Conservation (phyloP, 1,284 basidiomycete species). For the Kalmanozyma brasiliensis region DNA sequence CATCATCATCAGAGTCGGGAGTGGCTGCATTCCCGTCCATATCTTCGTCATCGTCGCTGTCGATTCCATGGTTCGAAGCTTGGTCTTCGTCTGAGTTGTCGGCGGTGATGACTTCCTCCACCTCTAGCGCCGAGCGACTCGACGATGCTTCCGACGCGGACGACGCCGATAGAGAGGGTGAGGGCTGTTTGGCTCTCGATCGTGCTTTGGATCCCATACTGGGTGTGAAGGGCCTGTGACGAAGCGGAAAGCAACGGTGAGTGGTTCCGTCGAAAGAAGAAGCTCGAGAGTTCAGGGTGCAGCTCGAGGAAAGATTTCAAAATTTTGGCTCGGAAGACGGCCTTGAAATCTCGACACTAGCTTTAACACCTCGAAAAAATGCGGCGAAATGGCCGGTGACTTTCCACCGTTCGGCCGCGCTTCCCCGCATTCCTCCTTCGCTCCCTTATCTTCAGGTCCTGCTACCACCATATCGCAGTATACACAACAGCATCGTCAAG, state of each 20-base stretch:
- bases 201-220: slow-evolving; percentile 10
- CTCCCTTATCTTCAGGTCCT: no score
- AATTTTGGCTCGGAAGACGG: slow-evolving; percentile 30
- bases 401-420: no score
- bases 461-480: not conserved
- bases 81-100: not conserved
- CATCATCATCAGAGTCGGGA: not conserved
- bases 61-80: slow-evolving; percentile 1
- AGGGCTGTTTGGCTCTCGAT: not conserved
- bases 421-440: no score
- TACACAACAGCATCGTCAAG: not conserved
- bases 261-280: not conserved
- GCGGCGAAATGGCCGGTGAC: slow-evolving; percentile 27
- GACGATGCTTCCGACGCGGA: slow-evolving; percentile 28
- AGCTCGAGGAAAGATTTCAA: slow-evolving; percentile 28
- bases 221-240: not conserved
- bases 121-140: slow-evolving; percentile 16
- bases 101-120: slow-evolving; percentile 7
- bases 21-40: no score
- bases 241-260: not conserved
- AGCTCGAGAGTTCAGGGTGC: not conserved
- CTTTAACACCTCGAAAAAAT: slow-evolving; percentile 12
- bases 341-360: not conserved
- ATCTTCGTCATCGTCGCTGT: not conserved
- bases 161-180: slow-evolving; percentile 3